Conservation (phyloP, 495 filamentous ascomycete species). For the Penicillium egyptiacum region DNA sequence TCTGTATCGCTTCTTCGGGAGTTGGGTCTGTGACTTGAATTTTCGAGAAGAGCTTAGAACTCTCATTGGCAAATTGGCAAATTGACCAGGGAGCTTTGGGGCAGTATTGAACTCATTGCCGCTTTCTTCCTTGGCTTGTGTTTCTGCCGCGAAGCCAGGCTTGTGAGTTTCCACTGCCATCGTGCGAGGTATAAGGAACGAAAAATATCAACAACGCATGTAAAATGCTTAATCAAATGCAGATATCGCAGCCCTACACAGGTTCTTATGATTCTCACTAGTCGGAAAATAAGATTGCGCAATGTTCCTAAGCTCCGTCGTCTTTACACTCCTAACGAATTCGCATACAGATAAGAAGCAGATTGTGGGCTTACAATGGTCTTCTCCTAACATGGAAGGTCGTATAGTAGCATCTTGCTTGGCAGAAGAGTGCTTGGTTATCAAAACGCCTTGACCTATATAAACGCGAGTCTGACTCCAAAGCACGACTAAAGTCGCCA, state of each 20-base stretch:
- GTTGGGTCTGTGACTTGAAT: constrained; percentile 39
- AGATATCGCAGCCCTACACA: neutral
- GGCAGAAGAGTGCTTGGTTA: neutral
- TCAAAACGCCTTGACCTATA: neutral
- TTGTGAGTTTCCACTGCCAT: neutral
- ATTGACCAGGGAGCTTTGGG: constrained; percentile 38
- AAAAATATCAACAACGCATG: neutral
- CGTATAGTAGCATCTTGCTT: neutral
- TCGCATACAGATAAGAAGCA: neutral
- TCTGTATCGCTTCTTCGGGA: constrained; percentile 33
- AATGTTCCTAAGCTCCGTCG: constrained; percentile 14
- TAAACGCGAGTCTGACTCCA: neutral
- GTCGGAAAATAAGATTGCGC: constrained; percentile 8
- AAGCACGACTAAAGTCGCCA: constrained; percentile 21
- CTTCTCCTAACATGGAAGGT: constrained; percentile 1
- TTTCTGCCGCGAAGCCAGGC: neutral
- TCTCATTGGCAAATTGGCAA: constrained; percentile 44
- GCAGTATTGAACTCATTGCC: constrained; percentile 5
- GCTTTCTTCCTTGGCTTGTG: constrained; percentile 3
- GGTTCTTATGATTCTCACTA: neutral
- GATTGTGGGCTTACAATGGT: neutral
- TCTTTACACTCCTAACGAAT: neutral
- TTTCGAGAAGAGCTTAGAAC: constrained; percentile 44
- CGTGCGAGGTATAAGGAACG: neutral
- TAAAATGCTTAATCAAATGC: neutral